Base-by-base conservation (phyloP, 2,329 filamentous ascomycete species). In the Xylaria polymorpha region DNA sequence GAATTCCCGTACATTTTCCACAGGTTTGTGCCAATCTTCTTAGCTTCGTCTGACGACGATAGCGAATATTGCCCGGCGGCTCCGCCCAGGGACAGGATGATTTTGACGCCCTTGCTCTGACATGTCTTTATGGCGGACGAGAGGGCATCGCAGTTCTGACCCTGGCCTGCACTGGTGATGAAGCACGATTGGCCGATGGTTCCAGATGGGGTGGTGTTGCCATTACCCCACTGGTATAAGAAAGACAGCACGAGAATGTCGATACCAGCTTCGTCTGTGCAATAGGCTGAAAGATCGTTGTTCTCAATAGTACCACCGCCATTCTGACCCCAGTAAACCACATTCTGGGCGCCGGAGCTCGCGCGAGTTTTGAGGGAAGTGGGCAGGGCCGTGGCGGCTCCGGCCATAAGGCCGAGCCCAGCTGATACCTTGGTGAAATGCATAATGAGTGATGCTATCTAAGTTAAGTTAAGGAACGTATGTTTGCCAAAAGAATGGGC, bases 11-110 rank as follows among this genome's bases (percentile, higher is more conserved):
- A 85, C 0, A 82, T 77, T 10, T 81, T 74, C 83, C 83, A 85
- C 1, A 85, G 77, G 59, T 82, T 81, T 44, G 79, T 74, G 46
- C 80, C 84, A 37, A 85, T 83, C 8, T 74, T 72, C 58, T 80
- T 74, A 4, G 82, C 84, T 48, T 83, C 79, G 4, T 74, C 70
- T n/a, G 79, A 71, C 5, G 77, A 79, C 15, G 74, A 62, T 0
- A 82, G 70, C 9, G 76, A 77, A 68, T 81, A 80, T 5, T 77
- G 69, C 6, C 80, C 78, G 20, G 74, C 71, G 1, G 79, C 81
- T 32, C 84, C 84, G 32, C 84, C 84, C 0, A 85, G 76, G 12
- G 83, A 71, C 83, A 85, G 72, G 58, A 85, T 79, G 41, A 86
- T 78, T 67, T 81, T 85, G 67, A 84, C 80, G 56, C 83, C 68